Evolutionary conservation across 2,329 filamentous ascomycete species (phyloP).

Genomic region (Immersiporthe knoxdaviesiana): DNA sequence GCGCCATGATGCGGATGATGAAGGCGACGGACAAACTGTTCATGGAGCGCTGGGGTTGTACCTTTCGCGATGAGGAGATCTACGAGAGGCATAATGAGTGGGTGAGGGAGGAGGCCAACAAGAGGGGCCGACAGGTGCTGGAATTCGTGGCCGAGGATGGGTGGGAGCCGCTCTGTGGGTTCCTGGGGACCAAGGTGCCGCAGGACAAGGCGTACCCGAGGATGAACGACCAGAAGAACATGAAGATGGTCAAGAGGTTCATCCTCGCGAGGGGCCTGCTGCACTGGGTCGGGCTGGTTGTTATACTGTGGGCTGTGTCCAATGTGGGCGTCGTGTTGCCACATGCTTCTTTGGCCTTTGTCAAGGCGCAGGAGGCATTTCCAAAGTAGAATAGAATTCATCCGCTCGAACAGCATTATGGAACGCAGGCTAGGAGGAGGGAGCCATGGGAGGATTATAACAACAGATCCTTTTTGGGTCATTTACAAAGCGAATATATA

Average conservation of each 20-base stretch:
- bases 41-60: conserved; percentile 22
- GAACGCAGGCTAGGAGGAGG: background rate
- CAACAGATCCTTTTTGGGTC: too few relatives aligned
- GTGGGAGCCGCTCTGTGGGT: conserved; percentile 21
- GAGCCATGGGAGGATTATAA: background rate
- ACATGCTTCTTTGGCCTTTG: conserved; percentile 14
- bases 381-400: background rate
- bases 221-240: conserved; percentile 26
- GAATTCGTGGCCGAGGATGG: conserved; percentile 25
- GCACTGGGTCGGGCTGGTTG: conserved; percentile 22
- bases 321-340: conserved; percentile 15
- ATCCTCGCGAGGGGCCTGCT: conserved; percentile 17
- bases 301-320: conserved; percentile 14
- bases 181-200: conserved; percentile 15
- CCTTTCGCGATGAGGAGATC: conserved; percentile 20
- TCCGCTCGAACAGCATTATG: background rate
- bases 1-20: conserved; percentile 28
- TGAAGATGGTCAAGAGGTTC: conserved; percentile 27
- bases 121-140: conserved; percentile 21
- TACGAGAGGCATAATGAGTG: conserved; percentile 26
- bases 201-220: conserved; percentile 14
- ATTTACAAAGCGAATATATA: too few relatives aligned
- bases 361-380: conserved; percentile 12
- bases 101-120: conserved; percentile 23
- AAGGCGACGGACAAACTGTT: conserved; percentile 21